phyloP scores from a whole-genome alignment of 177 flowering plant species.

The Vitis hybrid region DNA sequence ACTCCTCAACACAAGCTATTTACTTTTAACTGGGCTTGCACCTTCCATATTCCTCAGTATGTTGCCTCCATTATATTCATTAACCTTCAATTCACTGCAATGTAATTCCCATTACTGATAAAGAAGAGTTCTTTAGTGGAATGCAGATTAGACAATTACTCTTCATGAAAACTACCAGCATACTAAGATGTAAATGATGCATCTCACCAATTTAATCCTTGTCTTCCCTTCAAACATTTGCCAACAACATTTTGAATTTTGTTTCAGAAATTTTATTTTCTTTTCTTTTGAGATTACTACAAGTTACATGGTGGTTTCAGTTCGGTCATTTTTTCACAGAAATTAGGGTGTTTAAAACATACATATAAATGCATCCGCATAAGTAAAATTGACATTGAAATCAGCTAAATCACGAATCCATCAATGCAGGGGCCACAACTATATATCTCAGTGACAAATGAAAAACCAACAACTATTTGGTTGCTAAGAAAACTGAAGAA shows the following conservation, averaged over 20 bases:
- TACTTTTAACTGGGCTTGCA: neutral
- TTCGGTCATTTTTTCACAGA: too few species aligned
- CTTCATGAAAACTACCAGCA: neutral
- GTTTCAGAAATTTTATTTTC: too few species aligned
- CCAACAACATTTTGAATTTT: too few species aligned
- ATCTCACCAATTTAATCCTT: too few species aligned
- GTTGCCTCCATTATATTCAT: neutral
- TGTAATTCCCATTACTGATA: neutral
- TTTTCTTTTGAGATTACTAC: neutral
- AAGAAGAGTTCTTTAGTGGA: too few species aligned
- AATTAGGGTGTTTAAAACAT: too few species aligned
- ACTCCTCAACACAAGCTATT: too few species aligned
- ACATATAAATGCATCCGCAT: neutral
- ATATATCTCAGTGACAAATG: neutral
- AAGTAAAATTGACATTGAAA: neutral
- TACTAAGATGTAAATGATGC: neutral
- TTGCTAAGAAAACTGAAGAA: too few species aligned
- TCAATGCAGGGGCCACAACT: too few species aligned
- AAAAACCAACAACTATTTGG: neutral
- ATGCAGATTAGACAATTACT: neutral
- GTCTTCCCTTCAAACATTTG: neutral
- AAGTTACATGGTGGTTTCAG: neutral
- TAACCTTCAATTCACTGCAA: neutral
- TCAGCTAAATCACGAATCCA: neutral
- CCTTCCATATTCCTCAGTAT: neutral